Conservation (phyloP, 441 rosid genomes). For the Erodium trifolium region DNA sequence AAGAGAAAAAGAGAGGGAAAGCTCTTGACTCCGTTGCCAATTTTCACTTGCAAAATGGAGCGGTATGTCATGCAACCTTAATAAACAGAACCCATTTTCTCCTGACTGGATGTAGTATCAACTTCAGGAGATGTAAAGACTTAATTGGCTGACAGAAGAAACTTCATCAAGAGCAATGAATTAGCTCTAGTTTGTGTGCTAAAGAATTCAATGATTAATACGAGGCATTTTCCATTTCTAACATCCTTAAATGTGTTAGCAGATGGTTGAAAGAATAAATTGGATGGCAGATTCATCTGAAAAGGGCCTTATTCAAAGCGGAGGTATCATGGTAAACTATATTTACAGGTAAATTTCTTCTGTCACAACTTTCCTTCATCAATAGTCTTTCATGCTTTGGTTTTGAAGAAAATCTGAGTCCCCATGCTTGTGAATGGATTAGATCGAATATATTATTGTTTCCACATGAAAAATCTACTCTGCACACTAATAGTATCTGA, state of each 20-base stretch:
- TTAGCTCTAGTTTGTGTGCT: background rate
- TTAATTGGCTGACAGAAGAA: slow-evolving; percentile 1
- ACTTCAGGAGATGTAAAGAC: background rate
- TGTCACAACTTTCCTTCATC: background rate
- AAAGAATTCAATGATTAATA: background rate
- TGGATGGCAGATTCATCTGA: slow-evolving; percentile 92
- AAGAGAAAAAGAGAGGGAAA: slow-evolving; percentile 92
- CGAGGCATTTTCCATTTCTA: slow-evolving; percentile 2
- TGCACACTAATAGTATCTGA: background rate
- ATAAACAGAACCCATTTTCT: background rate
- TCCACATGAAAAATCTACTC: background rate
- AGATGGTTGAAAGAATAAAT: slow-evolving; percentile 92
- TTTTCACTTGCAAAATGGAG: slow-evolving; percentile 98
- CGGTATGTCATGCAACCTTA: slow-evolving; percentile 38
- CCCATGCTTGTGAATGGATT: slow-evolving; percentile 9
- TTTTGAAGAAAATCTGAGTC: background rate
- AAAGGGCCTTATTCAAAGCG: slow-evolving; percentile 73
- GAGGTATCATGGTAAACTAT: slow-evolving; percentile 91
- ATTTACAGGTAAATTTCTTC: slow-evolving; percentile 56
- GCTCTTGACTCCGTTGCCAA: slow-evolving; percentile 95
- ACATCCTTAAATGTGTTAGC: slow-evolving; percentile 16
- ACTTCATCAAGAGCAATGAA: background rate
- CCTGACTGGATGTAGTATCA: background rate
- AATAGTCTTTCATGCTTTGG: background rate
- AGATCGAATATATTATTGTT: slow-evolving; percentile 4